These are phyloP conservation scores for Lentinula edodes DNA, from an alignment of 768 basidiomycete genomes.

Conservation along the genomic window DNA sequence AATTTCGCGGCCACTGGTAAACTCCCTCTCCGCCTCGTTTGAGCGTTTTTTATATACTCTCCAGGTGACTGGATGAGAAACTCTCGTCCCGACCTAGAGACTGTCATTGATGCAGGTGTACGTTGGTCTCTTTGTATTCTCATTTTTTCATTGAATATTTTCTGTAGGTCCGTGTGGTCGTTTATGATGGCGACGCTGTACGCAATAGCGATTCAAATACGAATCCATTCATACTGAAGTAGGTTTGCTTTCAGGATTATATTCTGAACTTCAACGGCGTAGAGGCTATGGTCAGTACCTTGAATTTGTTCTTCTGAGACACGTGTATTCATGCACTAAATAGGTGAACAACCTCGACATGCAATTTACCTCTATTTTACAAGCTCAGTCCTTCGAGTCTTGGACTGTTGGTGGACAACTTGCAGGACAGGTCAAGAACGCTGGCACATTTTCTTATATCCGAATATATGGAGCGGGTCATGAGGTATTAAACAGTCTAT, in stretches of 20 bases:
- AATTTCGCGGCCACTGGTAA: conserved; percentile 47
- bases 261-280: conserved; percentile 38
- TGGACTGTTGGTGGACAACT: conserved; percentile 29
- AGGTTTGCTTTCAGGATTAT: conserved; percentile 18
- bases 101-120: conserved; percentile 28
- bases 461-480: conserved; percentile 27
- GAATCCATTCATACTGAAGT: no score
- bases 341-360: conserved; percentile 22
- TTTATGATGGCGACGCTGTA: conserved; percentile 21
- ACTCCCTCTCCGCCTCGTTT: conserved; percentile 11
- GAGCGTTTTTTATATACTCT: neutral
- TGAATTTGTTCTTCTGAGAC: neutral
- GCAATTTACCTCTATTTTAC: conserved; percentile 23
- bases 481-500: conserved; percentile 6
- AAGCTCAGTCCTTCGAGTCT: conserved; percentile 25
- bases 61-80: conserved; percentile 30
- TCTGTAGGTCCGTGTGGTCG: conserved; percentile 22
- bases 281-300: conserved; percentile 30
- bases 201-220: no score
- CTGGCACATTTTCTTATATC: conserved; percentile 39
- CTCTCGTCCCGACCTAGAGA: conserved; percentile 7
- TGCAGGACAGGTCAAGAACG: conserved; percentile 38
- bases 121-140: neutral
- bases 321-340: neutral
- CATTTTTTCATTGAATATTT: neutral